Conservation (phyloP, 345 rosid species). For the Stellera chamaejasme region DNA sequence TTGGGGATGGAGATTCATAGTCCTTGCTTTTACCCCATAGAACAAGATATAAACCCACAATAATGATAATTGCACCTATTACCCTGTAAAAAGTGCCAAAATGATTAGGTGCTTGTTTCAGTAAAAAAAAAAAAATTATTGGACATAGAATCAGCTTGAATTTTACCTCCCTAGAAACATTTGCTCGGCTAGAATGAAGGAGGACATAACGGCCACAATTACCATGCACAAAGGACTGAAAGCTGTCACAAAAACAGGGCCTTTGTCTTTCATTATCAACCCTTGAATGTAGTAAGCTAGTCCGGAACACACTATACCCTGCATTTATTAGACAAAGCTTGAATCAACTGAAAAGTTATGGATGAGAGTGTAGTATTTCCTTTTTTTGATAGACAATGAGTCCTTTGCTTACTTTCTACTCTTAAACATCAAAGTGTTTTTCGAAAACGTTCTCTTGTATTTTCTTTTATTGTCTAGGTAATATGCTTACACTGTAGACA, state of each 20-base stretch:
- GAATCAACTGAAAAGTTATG: neutral
- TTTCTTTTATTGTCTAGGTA: no score
- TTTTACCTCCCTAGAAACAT: constrained; percentile 82
- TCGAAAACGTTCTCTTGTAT: no score
- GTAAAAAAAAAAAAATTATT: no score
- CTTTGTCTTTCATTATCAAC: constrained; percentile 64
- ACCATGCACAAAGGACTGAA: constrained; percentile 75
- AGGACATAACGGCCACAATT: constrained; percentile 66
- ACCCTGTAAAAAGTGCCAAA: constrained; percentile 37
- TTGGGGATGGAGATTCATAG: constrained; percentile 17
- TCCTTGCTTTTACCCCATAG: constrained; percentile 89
- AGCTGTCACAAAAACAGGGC: constrained; percentile 90
- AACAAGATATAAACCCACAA: constrained; percentile 70
- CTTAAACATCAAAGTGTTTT: no score
- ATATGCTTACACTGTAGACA: constrained; percentile 54
- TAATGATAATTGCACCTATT: constrained; percentile 65
- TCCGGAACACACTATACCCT: constrained; percentile 83
- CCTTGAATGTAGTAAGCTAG: constrained; percentile 75
- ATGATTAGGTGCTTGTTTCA: neutral
- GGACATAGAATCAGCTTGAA: neutral
- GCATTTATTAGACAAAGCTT: constrained; percentile 13
- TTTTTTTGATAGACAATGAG: no score
- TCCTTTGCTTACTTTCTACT: no score
- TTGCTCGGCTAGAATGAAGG: constrained; percentile 69
- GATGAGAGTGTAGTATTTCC: neutral